Evolutionary conservation across 768 basidiomycete genomes (phyloP).

Genomic region (Amanita pseudoporphyria): DNA sequence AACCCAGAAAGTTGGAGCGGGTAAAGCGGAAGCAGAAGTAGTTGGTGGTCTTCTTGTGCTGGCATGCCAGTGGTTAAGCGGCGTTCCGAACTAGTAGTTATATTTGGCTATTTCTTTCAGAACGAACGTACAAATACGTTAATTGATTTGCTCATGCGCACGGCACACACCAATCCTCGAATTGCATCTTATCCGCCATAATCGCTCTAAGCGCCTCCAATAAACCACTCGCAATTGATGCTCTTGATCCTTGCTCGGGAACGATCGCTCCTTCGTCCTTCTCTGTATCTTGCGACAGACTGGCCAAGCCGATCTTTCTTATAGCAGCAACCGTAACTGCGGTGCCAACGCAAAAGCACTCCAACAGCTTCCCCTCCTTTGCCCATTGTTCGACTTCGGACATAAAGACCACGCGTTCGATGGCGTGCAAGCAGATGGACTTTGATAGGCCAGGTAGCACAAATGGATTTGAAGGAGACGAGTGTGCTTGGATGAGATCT

Average conservation of each 20-base stretch:
- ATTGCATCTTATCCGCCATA: slow-evolving; percentile 58
- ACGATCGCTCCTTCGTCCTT: slow-evolving; percentile 29
- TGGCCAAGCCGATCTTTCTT: slow-evolving; percentile 44
- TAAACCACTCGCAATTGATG: slow-evolving; percentile 54
- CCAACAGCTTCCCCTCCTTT: slow-evolving; percentile 47
- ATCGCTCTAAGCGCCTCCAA: slow-evolving; percentile 55
- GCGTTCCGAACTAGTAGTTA: no score
- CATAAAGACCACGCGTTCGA: neutral
- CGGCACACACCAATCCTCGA: slow-evolving; percentile 54
- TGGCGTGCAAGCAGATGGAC: neutral
- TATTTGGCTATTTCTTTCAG: no score
- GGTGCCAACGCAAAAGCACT: slow-evolving; percentile 73
- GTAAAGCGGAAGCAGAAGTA: no score
- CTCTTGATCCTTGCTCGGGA: slow-evolving; percentile 32
- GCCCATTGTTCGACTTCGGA: slow-evolving; percentile 19
- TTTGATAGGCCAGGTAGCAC: slow-evolving; percentile 31
- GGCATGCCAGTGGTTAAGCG: no score
- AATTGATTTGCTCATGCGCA: neutral
- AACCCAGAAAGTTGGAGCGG: no score
- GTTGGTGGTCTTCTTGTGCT: no score
- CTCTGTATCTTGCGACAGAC: slow-evolving; percentile 7
- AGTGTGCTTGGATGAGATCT: slow-evolving; percentile 50
- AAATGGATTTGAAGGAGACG: slow-evolving; percentile 26
- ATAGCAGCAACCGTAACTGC: slow-evolving; percentile 63
- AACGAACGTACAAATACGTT: no score